Conservation (phyloP, 2,329 filamentous ascomycete genomes). For the Trichoderma guizhouense region DNA sequence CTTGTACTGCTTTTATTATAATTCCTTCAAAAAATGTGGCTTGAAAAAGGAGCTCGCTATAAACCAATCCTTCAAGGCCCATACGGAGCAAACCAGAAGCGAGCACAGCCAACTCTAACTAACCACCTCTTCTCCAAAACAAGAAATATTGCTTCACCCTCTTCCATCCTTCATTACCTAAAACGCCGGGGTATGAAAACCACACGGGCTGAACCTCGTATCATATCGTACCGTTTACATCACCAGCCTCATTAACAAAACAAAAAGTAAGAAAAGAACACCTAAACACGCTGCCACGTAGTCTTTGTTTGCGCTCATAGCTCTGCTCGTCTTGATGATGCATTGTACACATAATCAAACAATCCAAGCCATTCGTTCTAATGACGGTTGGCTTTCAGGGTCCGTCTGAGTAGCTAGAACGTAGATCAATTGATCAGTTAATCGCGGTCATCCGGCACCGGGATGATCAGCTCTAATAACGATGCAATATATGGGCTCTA, state of each 20-base stretch:
- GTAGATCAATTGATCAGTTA: background rate
- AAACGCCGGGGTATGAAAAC: conserved; percentile 21
- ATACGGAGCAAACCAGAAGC: background rate
- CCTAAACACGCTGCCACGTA: background rate
- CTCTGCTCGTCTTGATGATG: background rate
- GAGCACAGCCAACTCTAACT: background rate
- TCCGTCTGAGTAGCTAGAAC: background rate
- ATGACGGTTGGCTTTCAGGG: no score
- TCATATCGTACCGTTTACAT: conserved; percentile 3
- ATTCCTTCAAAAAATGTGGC: background rate
- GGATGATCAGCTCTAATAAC: conserved; percentile 37
- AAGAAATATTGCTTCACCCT: background rate
- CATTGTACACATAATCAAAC: background rate
- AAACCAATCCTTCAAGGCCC: background rate
- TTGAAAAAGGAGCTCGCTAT: background rate
- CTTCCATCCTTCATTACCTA: conserved; percentile 14
- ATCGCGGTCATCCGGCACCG: conserved; percentile 26
- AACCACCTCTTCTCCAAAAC: background rate
- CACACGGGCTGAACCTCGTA: conserved; percentile 10
- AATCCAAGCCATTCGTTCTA: no score
- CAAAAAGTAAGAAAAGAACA: background rate
- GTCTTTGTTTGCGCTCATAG: background rate
- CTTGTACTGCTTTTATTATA: background rate
- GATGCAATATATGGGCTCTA: conserved; percentile 42
- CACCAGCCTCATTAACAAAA: background rate